These are phyloP conservation scores for Fremontodendron californicum DNA, from an alignment of 345 rosid species.

Conservation along the genomic window DNA sequence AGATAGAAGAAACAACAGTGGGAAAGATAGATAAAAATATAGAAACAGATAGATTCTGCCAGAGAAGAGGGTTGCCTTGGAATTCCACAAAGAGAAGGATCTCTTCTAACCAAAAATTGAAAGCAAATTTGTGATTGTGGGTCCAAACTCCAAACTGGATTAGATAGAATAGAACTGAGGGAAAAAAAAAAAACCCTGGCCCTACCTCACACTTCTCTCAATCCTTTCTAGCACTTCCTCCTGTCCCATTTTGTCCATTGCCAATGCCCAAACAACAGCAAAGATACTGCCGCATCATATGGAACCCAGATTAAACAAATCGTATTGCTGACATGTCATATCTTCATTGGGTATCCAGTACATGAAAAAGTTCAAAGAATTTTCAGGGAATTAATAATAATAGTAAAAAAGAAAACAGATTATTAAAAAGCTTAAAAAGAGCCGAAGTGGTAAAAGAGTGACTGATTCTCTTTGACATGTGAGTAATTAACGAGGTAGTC, in stretches of 20 bases:
- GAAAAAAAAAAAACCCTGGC: background rate
- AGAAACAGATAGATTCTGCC: constrained; percentile 28
- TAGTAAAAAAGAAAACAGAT: too few species aligned
- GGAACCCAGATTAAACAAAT: background rate
- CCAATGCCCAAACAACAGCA: background rate
- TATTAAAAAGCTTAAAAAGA: background rate
- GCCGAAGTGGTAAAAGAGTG: background rate
- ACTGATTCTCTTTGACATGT: constrained; percentile 18
- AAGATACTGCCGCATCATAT: constrained; percentile 3
- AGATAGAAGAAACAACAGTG: background rate
- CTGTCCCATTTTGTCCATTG: constrained; percentile 12
- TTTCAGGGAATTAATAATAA: background rate
- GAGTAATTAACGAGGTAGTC: constrained; percentile 12
- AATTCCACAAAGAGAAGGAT: constrained; percentile 22
- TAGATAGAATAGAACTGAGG: constrained; percentile 9
- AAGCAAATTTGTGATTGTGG: constrained; percentile 15
- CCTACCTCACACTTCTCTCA: too few species aligned
- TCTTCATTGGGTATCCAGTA: background rate
- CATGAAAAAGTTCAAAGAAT: background rate
- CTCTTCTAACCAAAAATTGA: background rate
- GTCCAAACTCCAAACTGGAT: constrained; percentile 32
- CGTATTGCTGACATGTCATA: background rate
- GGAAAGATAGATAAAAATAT: constrained; percentile 13
- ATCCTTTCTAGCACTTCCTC: background rate
- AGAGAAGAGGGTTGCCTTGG: constrained; percentile 22